Conservation (phyloP, 805 yeast genomes). For the Kregervanrija delftensis region DNA sequence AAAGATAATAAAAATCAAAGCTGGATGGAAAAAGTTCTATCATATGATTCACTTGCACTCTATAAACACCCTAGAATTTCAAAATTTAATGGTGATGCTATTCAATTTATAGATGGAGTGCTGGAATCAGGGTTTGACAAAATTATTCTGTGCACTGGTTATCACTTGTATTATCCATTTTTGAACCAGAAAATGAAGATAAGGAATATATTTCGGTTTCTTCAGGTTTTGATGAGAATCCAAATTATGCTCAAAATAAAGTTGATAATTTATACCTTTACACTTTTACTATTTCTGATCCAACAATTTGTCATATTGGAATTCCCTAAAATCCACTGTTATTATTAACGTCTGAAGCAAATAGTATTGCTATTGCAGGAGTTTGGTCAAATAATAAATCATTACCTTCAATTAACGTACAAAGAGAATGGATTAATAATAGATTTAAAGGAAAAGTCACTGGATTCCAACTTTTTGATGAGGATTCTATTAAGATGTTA, state of each 20-base stretch:
- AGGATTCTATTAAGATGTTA: slow-evolving; percentile 3
- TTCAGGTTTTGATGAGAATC: slow-evolving; percentile 26
- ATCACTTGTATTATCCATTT: slow-evolving; percentile 38
- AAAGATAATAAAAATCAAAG: too few relatives aligned
- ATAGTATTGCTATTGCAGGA: slow-evolving; percentile 48
- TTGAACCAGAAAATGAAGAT: slow-evolving; percentile 17
- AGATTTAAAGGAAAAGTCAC: slow-evolving; percentile 9
- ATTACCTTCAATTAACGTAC: slow-evolving; percentile 30
- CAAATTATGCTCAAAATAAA: slow-evolving; percentile 11
- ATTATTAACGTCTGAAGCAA: slow-evolving; percentile 43
- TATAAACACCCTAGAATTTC: slow-evolving; percentile 25
- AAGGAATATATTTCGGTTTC: slow-evolving; percentile 17
- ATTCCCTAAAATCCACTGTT: slow-evolving; percentile 35
- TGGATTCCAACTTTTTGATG: slow-evolving; percentile 12
- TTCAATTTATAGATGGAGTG: slow-evolving; percentile 29
- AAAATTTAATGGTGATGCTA: slow-evolving; percentile 21
- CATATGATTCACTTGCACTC: slow-evolving; percentile 24
- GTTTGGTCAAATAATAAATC: slow-evolving; percentile 40
- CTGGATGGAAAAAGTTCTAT: slow-evolving; percentile 35
- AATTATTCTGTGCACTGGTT: slow-evolving; percentile 44
- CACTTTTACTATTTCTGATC: slow-evolving; percentile 34
- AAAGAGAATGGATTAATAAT: slow-evolving; percentile 13
- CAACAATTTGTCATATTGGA: slow-evolving; percentile 35
- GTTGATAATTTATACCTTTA: slow-evolving; percentile 21
- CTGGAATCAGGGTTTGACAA: slow-evolving; percentile 27